Evolutionary conservation across 2,329 filamentous ascomycete genomes (phyloP), one percentile per base, ranked within the genome.

Genomic region (Venturiaceae sp.): DNA sequence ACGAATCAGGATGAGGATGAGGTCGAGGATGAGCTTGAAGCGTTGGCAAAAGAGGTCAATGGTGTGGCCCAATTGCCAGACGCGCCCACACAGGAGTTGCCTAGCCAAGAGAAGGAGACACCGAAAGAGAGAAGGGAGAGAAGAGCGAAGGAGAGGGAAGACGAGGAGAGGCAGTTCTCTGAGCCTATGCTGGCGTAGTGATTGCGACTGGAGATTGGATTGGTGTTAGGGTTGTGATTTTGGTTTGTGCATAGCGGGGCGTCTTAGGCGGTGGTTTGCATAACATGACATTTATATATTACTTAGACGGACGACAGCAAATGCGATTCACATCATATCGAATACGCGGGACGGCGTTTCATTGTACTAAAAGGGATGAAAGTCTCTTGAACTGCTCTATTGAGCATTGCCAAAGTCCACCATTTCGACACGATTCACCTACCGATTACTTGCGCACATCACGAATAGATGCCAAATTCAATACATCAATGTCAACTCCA

Each of bases 1-100:
- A 90, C 91, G 14, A 94, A 91, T 68, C 88, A 95, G 67, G 94
- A 99, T 72, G 94, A 99, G 72, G 92, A 97, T 68, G 94, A 96
- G 68, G 94, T 99, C 34, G 94, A 99, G 70, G 92, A 96, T 68
- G 94, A 99, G 75, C 78, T 99, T 56, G 90, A 88, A 58, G 86
- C 85, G 1, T 79, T 99, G 63, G 88, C 92, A 71, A 78, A 77
- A 41, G 84, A 92, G 67, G 71, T 84, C 57, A 71, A 70, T 41
- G 57, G 50, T 6, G 53, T 59, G 26, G 13, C 23, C 19, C 64
- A 65, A 55, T 63, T 78, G 36, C 74, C 75, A n/a, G 67, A 73
- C 59, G 70, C 72, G 34, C 75, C 76, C 5, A 60, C 59, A 13
- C 62, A 65, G 21, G 63, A 66, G 23, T 67, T 68, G 50, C 44